Base-by-base conservation (phyloP, 257 asterid species). In the Cynanchum wilfordii region DNA sequence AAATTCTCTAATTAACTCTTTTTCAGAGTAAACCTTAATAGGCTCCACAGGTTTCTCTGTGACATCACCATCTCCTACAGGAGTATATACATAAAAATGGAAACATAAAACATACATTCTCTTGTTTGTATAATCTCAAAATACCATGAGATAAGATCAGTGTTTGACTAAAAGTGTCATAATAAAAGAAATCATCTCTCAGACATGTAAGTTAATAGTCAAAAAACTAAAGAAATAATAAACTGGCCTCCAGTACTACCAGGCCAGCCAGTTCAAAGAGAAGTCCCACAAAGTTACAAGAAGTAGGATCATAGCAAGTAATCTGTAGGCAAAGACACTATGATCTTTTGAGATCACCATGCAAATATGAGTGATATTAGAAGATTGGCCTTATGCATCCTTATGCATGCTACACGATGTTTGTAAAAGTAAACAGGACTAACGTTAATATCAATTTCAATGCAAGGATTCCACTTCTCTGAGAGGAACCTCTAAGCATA, bases 41-140 rank as follows among this genome's bases (percentile, higher is more conserved):
- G 99, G 96, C 64, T 95, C 98, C 36, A 95, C 92, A 78, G 97
- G 92, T 79, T 92, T 95, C 76, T 95, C 98, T 20, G 93, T 84
- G 79, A 82, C 33, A 84, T 95, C 99, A 72, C 92, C 95, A 77
- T 95, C 99, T 77, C 92, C 99, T 95, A 72, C 52, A 68, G 68
- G 69, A 79, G 44, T 66, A 72, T 42, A 79, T 65, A 77, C 36
- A 20, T 51, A 60, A 78, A 81, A 50, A 15, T 47, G 20, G 5
- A 15, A 69, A 36, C 13, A 64, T 20, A 49, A 64, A 17, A 16
- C 38, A 36, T 50, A 9, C 40, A 8, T 25, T 25, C 69, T 13
- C 13, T 36, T 64, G 10, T 38, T 64, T 13, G 4, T 3, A 17
- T 36, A 36, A 33, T 12, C n/a, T 36, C 29, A 36, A 36, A 17